Evolutionary conservation across 1,284 basidiomycete genomes (phyloP).

Genomic region (Hemileia vastatrix): DNA sequence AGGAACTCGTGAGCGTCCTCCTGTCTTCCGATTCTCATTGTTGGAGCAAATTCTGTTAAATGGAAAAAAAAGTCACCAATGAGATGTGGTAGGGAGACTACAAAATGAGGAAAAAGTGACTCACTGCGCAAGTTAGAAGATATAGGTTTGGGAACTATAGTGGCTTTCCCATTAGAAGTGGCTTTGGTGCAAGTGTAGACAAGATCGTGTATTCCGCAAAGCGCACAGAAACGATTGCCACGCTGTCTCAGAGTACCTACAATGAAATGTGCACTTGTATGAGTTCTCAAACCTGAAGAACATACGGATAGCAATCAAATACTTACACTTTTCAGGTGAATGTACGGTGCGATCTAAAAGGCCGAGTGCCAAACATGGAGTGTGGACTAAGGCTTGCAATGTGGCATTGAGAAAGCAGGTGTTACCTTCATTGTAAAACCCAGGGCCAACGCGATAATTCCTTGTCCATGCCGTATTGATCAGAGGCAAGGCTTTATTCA

Average conservation of each 20-base stretch:
- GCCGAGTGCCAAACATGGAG: slow-evolving; percentile 71
- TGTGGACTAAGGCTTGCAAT: slow-evolving; percentile 86
- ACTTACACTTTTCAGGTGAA: slow-evolving; percentile 49
- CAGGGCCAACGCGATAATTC: slow-evolving; percentile 50
- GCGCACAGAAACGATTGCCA: slow-evolving; percentile 11
- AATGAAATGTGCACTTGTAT: background rate
- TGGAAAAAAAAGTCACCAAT: background rate
- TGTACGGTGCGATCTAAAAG: slow-evolving; percentile 52
- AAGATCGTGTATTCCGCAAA: slow-evolving; percentile 11
- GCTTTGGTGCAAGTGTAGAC: slow-evolving; percentile 11
- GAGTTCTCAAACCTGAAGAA: slow-evolving; percentile 50
- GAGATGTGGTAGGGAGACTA: background rate
- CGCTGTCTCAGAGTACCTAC: background rate
- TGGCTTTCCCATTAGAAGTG: background rate
- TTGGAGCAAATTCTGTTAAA: slow-evolving; percentile 70
- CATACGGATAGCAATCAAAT: slow-evolving; percentile 28
- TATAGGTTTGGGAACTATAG: slow-evolving; percentile 27
- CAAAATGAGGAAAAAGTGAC: slow-evolving; percentile 1
- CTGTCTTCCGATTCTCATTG: slow-evolving; percentile 80
- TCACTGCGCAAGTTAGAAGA: slow-evolving; percentile 29
- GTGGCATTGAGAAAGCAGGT: slow-evolving; percentile 96
- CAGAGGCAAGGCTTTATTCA: background rate
- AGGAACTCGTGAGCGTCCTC: slow-evolving; percentile 99
- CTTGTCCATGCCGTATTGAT: slow-evolving; percentile 3
- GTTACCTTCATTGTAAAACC: slow-evolving; percentile 84